phyloP scores from a whole-genome alignment of 768 basidiomycete genomes.

The Sarcodon aspratus region DNA sequence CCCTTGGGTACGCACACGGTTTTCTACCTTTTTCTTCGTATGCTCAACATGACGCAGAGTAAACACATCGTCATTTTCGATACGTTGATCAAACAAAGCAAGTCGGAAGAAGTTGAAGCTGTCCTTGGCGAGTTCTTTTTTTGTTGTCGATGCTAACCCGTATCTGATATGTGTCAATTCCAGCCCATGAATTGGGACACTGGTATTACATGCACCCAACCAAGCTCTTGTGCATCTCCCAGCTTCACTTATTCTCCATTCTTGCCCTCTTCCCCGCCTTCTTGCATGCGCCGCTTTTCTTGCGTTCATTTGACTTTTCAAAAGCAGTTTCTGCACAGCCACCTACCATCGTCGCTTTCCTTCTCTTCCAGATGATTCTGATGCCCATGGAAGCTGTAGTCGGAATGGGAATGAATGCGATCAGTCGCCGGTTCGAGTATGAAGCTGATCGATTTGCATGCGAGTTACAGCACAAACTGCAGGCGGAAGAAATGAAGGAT shows the following conservation, averaged over 20 bases:
- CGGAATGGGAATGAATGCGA: conserved; percentile 63
- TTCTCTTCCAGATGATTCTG: conserved; percentile 80
- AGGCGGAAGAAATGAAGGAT: conserved; percentile 53
- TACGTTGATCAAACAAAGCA: conserved; percentile 86
- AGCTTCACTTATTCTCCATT: conserved; percentile 81
- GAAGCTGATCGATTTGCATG: conserved; percentile 85
- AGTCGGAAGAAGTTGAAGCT: conserved; percentile 89
- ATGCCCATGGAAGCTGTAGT: conserved; percentile 71
- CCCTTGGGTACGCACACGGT: conserved; percentile 57
- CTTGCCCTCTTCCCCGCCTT: conserved; percentile 86
- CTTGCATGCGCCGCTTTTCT: conserved; percentile 66
- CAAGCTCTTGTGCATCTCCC: conserved; percentile 78
- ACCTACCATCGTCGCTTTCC: conserved; percentile 77
- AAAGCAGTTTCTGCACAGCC: conserved; percentile 48
- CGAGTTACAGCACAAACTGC: conserved; percentile 44
- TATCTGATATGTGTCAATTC: not conserved
- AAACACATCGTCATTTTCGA: conserved; percentile 97
- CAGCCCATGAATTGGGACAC: conserved; percentile 93
- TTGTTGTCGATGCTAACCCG: not conserved
- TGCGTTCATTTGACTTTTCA: conserved; percentile 75
- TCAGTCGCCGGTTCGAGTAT: conserved; percentile 85
- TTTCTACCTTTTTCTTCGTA: not conserved
- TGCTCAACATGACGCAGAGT: conserved; percentile 34
- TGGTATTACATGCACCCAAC: conserved; percentile 91
- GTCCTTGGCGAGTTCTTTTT: conserved; percentile 50